phyloP scores from a whole-genome alignment of 495 filamentous ascomycete species.

The Aspergillus kassunensis region DNA sequence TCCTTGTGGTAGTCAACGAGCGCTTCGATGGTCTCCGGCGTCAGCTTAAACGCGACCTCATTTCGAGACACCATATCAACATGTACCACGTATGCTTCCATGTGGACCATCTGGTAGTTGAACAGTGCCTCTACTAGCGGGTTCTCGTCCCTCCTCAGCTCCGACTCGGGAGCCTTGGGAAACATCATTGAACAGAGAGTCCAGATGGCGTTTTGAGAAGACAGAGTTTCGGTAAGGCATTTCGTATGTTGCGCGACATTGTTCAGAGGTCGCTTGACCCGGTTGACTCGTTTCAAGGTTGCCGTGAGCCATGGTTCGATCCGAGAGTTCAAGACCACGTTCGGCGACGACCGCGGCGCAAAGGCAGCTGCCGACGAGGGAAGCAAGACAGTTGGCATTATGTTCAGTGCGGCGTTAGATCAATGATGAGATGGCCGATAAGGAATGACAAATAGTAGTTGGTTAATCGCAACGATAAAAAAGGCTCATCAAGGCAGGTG shows the following conservation, averaged over 20 bases:
- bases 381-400: constrained; percentile 88
- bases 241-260: constrained; percentile 94
- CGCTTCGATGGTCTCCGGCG: constrained; percentile 91
- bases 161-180: constrained; percentile 82
- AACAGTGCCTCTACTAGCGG: constrained; percentile 85
- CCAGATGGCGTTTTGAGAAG: constrained; percentile 90
- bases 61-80: constrained; percentile 98
- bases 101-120: constrained; percentile 91
- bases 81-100: constrained; percentile 98
- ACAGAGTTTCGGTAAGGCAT: constrained; percentile 95
- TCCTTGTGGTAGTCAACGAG: constrained; percentile 98
- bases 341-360: constrained; percentile 90
- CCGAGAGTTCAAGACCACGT: constrained; percentile 88
- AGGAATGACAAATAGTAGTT: constrained; percentile 27
- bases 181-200: constrained; percentile 91
- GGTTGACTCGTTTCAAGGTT: constrained; percentile 95
- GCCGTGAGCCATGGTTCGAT: constrained; percentile 97
- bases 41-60: constrained; percentile 98
- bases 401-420: constrained; percentile 30
- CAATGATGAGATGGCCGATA: constrained; percentile 4
- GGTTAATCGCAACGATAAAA: constrained; percentile 29
- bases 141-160: constrained; percentile 80
- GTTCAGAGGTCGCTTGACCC: constrained; percentile 96
- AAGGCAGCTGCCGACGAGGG: constrained; percentile 96
- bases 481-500: constrained; percentile 41